Evolutionary conservation across 345 rosid genomes (phyloP).

Genomic region (Heritiera fomes): DNA sequence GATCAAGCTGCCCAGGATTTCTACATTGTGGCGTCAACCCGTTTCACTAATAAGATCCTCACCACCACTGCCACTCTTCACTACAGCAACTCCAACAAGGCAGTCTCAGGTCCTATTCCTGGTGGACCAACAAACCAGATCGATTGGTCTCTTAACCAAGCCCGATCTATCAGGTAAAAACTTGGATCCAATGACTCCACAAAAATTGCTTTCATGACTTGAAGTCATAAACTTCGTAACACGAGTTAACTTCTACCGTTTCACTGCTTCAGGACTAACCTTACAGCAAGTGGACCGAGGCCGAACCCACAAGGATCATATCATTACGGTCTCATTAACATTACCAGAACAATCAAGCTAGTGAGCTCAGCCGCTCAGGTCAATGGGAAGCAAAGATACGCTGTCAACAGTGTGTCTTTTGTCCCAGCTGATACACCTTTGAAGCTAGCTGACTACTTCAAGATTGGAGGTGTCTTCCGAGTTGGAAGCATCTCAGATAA

Average conservation of each 20-base stretch:
- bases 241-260: neutral
- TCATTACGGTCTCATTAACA: slow-evolving; percentile 74
- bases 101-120: slow-evolving; percentile 50
- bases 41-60: slow-evolving; percentile 50
- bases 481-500: slow-evolving; percentile 62
- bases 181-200: too few species aligned
- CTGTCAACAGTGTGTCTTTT: slow-evolving; percentile 76
- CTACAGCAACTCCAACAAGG: slow-evolving; percentile 55
- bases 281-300: slow-evolving; percentile 94
- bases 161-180: slow-evolving; percentile 61
- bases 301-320: slow-evolving; percentile 98
- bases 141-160: slow-evolving; percentile 76
- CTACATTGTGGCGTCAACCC: slow-evolving; percentile 58
- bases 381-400: slow-evolving; percentile 72
- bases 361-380: slow-evolving; percentile 62
- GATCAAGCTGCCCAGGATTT: slow-evolving; percentile 66
- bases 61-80: slow-evolving; percentile 55
- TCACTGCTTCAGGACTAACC: slow-evolving; percentile 56
- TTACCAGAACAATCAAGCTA: slow-evolving; percentile 58
- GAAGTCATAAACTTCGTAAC: too few species aligned
- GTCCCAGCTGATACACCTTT: slow-evolving; percentile 72
- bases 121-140: slow-evolving; percentile 49
- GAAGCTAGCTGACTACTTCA: slow-evolving; percentile 83
- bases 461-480: slow-evolving; percentile 59
- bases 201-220: too few species aligned